Percentiles rank a stretch among this genome's conserved stretches.
phyloP scores from a whole-genome alignment of 148 eudicot genomes.

The Simmondsia chinensis region DNA sequence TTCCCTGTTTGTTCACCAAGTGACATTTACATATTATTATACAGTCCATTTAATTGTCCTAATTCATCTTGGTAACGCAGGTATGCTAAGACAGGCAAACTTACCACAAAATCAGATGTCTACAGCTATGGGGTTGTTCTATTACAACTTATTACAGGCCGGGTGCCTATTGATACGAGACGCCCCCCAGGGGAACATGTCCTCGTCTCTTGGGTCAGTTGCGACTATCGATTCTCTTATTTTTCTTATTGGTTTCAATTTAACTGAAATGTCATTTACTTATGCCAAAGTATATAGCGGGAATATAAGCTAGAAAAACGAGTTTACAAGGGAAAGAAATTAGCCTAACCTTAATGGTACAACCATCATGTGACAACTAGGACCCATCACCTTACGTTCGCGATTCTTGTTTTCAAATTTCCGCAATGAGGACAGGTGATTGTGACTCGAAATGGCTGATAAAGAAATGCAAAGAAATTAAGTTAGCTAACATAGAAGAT shows the following conservation, averaged over 20 bases:
- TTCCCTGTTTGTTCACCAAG: slow-evolving; percentile 4
- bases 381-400: too few species aligned
- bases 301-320: too few species aligned
- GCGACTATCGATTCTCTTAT: not conserved
- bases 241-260: not conserved
- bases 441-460: too few species aligned
- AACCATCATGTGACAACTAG: too few species aligned
- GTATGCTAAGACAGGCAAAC: slow-evolving; percentile 86
- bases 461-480: too few species aligned
- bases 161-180: slow-evolving; percentile 66
- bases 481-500: too few species aligned
- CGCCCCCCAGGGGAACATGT: slow-evolving; percentile 87
- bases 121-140: slow-evolving; percentile 94
- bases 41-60: not conserved
- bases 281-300: too few species aligned
- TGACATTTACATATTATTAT: too few species aligned
- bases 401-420: too few species aligned
- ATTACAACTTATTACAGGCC: slow-evolving; percentile 84
- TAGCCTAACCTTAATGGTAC: too few species aligned
- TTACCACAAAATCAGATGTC: slow-evolving; percentile 94
- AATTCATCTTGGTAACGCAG: slow-evolving; percentile 23
- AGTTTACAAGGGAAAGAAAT: too few species aligned
- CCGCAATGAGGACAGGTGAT: too few species aligned
- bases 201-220: slow-evolving; percentile 84
- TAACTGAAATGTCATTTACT: not conserved